Base-by-base conservation (phyloP, 2,329 filamentous ascomycete species). In the Neonectria hederae region DNA sequence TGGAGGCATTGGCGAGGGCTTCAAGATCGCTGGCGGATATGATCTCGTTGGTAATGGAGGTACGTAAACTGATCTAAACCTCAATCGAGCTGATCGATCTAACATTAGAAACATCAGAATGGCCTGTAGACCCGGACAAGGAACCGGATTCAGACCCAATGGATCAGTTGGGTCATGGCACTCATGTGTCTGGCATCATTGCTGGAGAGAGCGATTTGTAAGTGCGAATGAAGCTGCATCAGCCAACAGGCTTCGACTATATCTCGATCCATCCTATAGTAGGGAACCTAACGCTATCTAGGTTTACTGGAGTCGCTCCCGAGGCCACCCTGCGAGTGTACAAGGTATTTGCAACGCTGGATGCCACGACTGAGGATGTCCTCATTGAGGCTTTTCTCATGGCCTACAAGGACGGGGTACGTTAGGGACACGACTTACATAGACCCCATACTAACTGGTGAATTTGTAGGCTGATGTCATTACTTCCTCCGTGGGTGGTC, bases 341-440 rank as follows among this genome's bases (percentile, higher is more conserved):
- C 65, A 76, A 76, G 46, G 75, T 76, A 22, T 72, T 76, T 35
- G 45, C 26, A 24, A 28, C 63, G 9, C 32, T 61, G 13, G 57
- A 40, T 14, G 52, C 19, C 17, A 51, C 51, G 8, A 45, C 51
- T 28, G 53, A 61, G 10, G 38, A 48, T n/a, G 38, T 69, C 9
- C 51, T 80, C 22, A 77, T 81, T 8, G 76, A 77, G 6, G 76
- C 75, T 1, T 80, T 79, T 56, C 70, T 80, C 6, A 63, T 59
- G 43, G 79, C 79, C 2, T 78, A 76, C 53, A 68, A 75, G 6
- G 75, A 78, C 22, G 77, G 76, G 1, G 76, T 76, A 51, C n/a
- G 48, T 35, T 14, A 5, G 6, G 10, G 13, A 8, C 28, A 14
- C 19, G 48, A 11, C n/a, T 26, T 32, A 5, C 2, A 4, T 13